These are phyloP conservation scores for Alternaria ethzedia DNA, from an alignment of 2,329 filamentous ascomycete species.

Conservation along the genomic window DNA sequence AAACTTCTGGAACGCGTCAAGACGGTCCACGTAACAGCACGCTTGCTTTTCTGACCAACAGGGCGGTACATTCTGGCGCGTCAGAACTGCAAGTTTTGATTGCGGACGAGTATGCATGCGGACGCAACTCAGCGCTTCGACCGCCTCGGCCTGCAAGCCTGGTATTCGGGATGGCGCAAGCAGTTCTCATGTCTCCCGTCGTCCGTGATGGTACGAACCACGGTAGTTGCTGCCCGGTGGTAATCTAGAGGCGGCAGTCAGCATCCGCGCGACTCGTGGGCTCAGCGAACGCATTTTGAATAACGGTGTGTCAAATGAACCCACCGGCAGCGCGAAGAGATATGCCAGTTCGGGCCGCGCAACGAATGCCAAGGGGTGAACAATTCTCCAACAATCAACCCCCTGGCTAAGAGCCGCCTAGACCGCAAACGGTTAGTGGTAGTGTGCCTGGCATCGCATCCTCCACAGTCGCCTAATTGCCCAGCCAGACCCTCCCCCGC, in stretches of 20 bases:
- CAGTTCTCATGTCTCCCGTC: constrained; percentile 1
- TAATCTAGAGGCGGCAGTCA: neutral
- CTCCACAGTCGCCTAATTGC: constrained; percentile 27
- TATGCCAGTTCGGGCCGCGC: constrained; percentile 6
- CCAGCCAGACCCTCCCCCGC: constrained; percentile 18
- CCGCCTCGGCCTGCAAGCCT: neutral
- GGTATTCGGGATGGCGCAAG: constrained; percentile 14
- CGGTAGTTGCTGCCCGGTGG: neutral
- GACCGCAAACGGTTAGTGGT: constrained; percentile 2
- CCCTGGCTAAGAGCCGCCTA: neutral
- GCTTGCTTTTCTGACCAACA: neutral
- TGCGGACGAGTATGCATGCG: constrained; percentile 7
- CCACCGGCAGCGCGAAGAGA: neutral
- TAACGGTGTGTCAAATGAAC: neutral
- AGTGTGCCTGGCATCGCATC: constrained; percentile 18
- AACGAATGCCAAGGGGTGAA: constrained; percentile 1
- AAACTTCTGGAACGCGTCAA: constrained; percentile 14
- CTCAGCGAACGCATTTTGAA: neutral
- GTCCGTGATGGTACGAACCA: neutral
- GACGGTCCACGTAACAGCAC: neutral
- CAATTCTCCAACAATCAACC: constrained; percentile 13
- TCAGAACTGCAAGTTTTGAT: constrained; percentile 11
- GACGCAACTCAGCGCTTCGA: neutral
- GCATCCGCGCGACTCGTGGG: neutral
- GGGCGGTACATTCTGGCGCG: neutral